Base-by-base conservation (phyloP, 2,329 filamentous ascomycete species). In the Fusarium annulatum region DNA sequence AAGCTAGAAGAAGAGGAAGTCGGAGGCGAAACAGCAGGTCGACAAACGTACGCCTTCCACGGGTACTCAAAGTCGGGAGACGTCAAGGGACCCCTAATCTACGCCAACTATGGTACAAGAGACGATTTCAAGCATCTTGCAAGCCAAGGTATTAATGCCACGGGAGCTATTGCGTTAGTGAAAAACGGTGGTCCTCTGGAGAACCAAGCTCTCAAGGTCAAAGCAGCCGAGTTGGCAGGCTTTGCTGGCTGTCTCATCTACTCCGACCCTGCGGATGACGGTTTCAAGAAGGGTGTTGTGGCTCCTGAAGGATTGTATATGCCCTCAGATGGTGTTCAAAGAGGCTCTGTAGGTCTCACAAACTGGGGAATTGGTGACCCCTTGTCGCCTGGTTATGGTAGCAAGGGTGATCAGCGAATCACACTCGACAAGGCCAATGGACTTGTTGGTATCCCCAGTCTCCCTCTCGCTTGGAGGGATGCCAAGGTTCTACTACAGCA, bases 201-300 rank as follows among this genome's bases (percentile, higher is more conserved):
- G 5, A 93, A 97, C 79, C 86, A 89, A 10, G 93, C 90, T 4
- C 84, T 97, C 76, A 98, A 98, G 82, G 89, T 99, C 77, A 97
- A 96, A 83, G 93, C 94, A 15, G 96, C 96, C 2, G 94, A 98
- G 82, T 81, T 94, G 76, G 94, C 93, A 19, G 96, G 96, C 4
- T 96, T 95, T 72, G 90, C 88, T 4, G 96, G 96, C 19, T 97
- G 94, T 77, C 89, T 99, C 63, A 93, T 97, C 65, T 99, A 98
- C 84, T 97, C 92, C 58, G 96, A 98, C 80, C 96, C 96, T 1
- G 87, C 88, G 3, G 93, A 98, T 57, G 93, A 97, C 79, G 95
- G 95, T 3, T 96, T 95, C 77, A 82, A 89, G 34, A 89, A 89
- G 74, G 95, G 95, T 8, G 86, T 90, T 2, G 87, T 90, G 0